phyloP scores from a whole-genome alignment of 176 grass and related monocot genomes.

The Thinopyrum elongatum region DNA sequence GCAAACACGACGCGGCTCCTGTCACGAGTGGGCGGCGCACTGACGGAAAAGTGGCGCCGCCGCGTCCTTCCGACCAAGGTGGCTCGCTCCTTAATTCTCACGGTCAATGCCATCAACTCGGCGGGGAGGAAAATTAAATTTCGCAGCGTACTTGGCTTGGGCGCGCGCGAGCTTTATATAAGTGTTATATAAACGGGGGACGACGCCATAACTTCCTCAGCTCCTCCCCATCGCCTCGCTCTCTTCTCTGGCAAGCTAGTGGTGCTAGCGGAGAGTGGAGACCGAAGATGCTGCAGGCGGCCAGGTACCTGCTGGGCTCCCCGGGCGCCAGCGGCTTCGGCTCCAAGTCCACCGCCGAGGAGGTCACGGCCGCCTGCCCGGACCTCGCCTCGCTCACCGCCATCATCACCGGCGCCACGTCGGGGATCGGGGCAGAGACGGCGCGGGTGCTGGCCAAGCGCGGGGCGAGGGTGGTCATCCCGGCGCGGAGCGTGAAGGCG shows the following conservation, averaged over 20 bases:
- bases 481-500: constrained; percentile 70
- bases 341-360: constrained; percentile 78
- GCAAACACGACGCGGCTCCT: too few relatives aligned
- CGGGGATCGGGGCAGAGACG: constrained; percentile 89
- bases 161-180: too few relatives aligned
- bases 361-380: constrained; percentile 38
- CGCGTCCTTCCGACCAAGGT: neutral
- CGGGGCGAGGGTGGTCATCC: constrained; percentile 73
- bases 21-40: too few relatives aligned
- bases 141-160: constrained; percentile 13
- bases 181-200: too few relatives aligned
- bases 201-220: too few relatives aligned
- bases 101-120: constrained; percentile 7
- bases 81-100: neutral
- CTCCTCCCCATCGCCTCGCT: too few relatives aligned
- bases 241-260: too few relatives aligned
- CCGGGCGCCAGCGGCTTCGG: constrained; percentile 71
- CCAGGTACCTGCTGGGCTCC: constrained; percentile 67
- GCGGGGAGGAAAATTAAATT: neutral
- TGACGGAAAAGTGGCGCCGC: neutral
- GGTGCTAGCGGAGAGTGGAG: too few relatives aligned
- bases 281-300: constrained; percentile 55
- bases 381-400: constrained; percentile 52
- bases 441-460: constrained; percentile 84
- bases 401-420: constrained; percentile 92